A percentile compares a stretch with the other conserved stretches of the same genome.
Evolutionary conservation across 257 asterid species (phyloP).

Genomic region (Plantago elongata): DNA sequence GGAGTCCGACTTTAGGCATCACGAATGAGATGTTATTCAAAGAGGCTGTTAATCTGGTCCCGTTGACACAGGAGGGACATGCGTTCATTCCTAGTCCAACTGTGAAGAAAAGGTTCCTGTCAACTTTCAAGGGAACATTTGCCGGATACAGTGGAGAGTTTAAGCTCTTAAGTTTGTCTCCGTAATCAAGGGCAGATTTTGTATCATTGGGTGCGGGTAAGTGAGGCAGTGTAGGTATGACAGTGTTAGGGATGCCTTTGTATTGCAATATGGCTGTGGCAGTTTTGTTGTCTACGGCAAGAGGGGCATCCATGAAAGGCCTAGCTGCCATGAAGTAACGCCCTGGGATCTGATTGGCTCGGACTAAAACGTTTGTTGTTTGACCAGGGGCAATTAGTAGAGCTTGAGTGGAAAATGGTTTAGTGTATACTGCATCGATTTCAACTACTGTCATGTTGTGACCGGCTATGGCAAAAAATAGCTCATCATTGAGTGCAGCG

Average conservation of each 20-base stretch:
- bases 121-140: constrained; percentile 37
- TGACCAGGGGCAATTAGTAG: constrained; percentile 47
- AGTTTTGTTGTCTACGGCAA: constrained; percentile 40
- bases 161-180: constrained; percentile 31
- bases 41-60: constrained; percentile 41
- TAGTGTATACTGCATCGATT: constrained; percentile 49
- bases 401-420: constrained; percentile 40
- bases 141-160: constrained; percentile 42
- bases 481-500: constrained; percentile 45
- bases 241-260: constrained; percentile 32
- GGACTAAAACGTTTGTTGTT: constrained; percentile 42
- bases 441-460: constrained; percentile 47
- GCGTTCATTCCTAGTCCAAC: constrained; percentile 39
- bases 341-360: constrained; percentile 36
- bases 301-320: constrained; percentile 38
- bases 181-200: constrained; percentile 25
- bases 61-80: constrained; percentile 38
- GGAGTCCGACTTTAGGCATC: constrained; percentile 44
- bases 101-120: constrained; percentile 36
- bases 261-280: constrained; percentile 45
- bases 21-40: constrained; percentile 44
- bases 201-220: constrained; percentile 40
- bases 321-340: constrained; percentile 49
- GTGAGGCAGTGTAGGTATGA: constrained; percentile 30
- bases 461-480: constrained; percentile 40